Evolutionary conservation across 495 filamentous ascomycete species (phyloP), one percentile per base, ranked within the genome.

Genomic region (Podospora pseudoanserina): DNA sequence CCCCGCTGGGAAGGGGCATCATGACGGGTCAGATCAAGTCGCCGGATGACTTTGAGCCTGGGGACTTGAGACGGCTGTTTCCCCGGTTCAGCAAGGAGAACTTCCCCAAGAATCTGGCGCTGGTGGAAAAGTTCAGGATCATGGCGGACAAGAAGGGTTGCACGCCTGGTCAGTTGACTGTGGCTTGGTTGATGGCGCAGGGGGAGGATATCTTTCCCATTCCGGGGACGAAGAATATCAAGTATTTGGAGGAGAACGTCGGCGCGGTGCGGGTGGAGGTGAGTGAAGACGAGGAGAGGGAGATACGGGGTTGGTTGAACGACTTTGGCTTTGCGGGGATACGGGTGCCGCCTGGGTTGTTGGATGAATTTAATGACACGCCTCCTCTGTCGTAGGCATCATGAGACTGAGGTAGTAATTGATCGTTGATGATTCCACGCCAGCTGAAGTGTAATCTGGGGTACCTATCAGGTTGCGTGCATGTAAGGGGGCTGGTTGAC

Each of bases 161-260:
- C 64, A 85, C 84, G 1, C 55, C 79, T 1, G 80, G 76, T 15
- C 86, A 88, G 72, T 67, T 88, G 63, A 79, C 81, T 0, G 72
- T 89, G 28, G 86, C 86, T 0, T 89, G 87, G 87, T 68, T 86
- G 55, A 64, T 87, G 69, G 80, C 81, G 7, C 86, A 89, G 74
- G 86, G 86, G 5, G 79, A 82, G 2, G 83, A 87, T 61, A 79
- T 88, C 70, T 75, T 86, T 62, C 79, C 83, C 11, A 85, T 86
- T 58, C 85, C 83, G 5, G 88, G 88, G 4, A 89, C 87, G 5
- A 89, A 81, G 75, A 83, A 77, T 67, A 76, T 84, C 59, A 82
- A 80, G 65, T 84, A 86, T 49, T 70, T 89, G n/a, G 85, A 87
- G 68, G 82, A 89, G 75, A 90, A 89, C 71, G 60, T 81, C 7